phyloP scores from a whole-genome alignment of 768 basidiomycete genomes.

The Tulasnella sp. region DNA sequence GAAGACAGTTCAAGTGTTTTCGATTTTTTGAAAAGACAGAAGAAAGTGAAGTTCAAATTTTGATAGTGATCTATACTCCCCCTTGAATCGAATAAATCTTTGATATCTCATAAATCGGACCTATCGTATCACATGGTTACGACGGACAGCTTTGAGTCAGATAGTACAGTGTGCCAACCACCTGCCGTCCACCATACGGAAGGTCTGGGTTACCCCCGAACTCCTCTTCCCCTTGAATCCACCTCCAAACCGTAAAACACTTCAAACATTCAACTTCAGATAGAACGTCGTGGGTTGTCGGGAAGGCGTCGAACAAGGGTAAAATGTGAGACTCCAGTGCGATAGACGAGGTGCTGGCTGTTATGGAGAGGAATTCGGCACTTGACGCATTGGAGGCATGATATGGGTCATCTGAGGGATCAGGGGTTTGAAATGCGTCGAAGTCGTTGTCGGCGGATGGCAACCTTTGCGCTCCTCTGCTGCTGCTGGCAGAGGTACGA shows the following conservation, averaged over 20 bases:
- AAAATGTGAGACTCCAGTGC: constrained; percentile 35
- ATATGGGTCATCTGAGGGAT: background rate
- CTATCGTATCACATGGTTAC: too few relatives aligned
- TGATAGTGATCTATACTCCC: too few relatives aligned
- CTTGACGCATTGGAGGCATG: background rate
- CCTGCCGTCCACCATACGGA: background rate
- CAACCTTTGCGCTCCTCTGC: background rate
- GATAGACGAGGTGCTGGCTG: constrained; percentile 35
- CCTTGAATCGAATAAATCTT: too few relatives aligned
- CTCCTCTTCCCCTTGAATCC: constrained; percentile 27
- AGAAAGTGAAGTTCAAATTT: too few relatives aligned
- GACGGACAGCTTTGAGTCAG: background rate
- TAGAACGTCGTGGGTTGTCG: constrained; percentile 34
- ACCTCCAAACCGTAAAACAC: constrained; percentile 44
- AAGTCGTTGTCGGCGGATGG: background rate
- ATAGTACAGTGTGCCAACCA: constrained; percentile 3
- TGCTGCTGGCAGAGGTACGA: background rate
- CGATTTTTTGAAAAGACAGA: too few relatives aligned
- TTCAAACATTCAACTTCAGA: constrained; percentile 52
- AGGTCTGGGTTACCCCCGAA: background rate
- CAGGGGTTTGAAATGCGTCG: constrained; percentile 1
- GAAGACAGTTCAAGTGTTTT: background rate
- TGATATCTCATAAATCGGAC: too few relatives aligned
- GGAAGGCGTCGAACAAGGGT: constrained; percentile 31
- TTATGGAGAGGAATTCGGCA: constrained; percentile 21